Conservation (phyloP, 257 asterid species). For the Nicotiana tabacum region DNA sequence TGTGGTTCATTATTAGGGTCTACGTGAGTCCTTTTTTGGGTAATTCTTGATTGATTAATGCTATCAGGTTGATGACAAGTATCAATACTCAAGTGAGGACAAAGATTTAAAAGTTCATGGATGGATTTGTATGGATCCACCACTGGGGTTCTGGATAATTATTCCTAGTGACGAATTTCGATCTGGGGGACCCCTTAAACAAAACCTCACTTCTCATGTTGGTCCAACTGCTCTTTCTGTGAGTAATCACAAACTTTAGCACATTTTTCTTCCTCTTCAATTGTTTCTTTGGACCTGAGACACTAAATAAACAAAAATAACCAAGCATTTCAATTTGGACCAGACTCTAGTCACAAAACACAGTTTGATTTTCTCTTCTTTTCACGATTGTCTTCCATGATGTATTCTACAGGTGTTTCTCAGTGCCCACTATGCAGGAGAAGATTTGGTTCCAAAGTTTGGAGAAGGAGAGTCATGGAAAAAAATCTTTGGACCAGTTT, state of each 20-base stretch:
- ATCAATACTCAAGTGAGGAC: conserved; percentile 64
- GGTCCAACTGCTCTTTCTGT: conserved; percentile 72
- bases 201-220: conserved; percentile 75
- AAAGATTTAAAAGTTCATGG: conserved; percentile 68
- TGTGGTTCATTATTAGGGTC: background rate
- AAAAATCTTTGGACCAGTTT: conserved; percentile 76
- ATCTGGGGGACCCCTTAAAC: conserved; percentile 75
- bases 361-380: background rate
- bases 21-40: background rate
- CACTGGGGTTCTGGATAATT: conserved; percentile 79
- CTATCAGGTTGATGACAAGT: conserved; percentile 80
- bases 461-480: conserved; percentile 59
- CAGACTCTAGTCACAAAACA: background rate
- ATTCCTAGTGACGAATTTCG: conserved; percentile 77
- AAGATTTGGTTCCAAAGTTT: conserved; percentile 54
- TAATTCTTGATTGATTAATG: conserved; percentile 7
- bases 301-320: background rate
- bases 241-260: conserved; percentile 19
- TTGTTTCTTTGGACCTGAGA: background rate
- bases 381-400: background rate
- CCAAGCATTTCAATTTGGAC: background rate
- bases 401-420: conserved; percentile 39
- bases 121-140: conserved; percentile 74
- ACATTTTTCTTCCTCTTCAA: background rate
- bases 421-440: conserved; percentile 63